Percentiles rank a stretch among this genome's conserved stretches.
These are phyloP conservation scores for Orbilia brochopaga DNA, from an alignment of 2,329 filamentous ascomycete genomes.

Conservation along the genomic window DNA sequence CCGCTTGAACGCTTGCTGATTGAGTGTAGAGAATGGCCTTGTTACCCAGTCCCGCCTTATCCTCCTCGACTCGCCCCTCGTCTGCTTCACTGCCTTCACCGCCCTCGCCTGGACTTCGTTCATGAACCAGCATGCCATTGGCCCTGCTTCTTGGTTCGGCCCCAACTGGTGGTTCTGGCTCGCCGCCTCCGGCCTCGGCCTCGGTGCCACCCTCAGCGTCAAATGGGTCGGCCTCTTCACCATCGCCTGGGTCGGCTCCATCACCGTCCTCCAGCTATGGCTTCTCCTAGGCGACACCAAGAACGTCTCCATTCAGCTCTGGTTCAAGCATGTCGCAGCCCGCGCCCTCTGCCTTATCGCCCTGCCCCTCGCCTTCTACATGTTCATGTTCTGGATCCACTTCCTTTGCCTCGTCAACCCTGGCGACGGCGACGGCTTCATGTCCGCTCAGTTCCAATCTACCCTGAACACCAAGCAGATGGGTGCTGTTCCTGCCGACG, in stretches of 20 bases:
- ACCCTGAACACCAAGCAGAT: conserved; percentile 96
- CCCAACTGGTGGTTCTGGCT: conserved; percentile 99
- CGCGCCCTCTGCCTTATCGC: conserved; percentile 89
- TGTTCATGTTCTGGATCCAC: conserved; percentile 96
- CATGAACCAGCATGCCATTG: conserved; percentile 94
- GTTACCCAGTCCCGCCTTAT: conserved; percentile 94
- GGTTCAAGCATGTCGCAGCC: conserved; percentile 92
- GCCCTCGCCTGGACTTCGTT: conserved; percentile 90
- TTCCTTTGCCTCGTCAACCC: conserved; percentile 92
- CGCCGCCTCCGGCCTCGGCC: conserved; percentile 78
- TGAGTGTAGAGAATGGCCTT: conserved; percentile 80
- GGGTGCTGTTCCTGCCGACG: conserved; percentile 91
- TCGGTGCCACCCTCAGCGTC: conserved; percentile 90
- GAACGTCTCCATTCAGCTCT: conserved; percentile 74
- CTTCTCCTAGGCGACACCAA: conserved; percentile 86
- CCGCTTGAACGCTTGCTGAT: conserved; percentile 55
- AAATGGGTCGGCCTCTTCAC: conserved; percentile 99
- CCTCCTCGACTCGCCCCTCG: conserved; percentile 90
- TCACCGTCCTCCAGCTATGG: conserved; percentile 94
- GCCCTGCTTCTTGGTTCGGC: conserved; percentile 83
- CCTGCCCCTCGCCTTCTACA: conserved; percentile 87
- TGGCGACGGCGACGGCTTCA: conserved; percentile 97
- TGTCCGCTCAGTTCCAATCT: conserved; percentile 98
- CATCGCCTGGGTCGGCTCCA: conserved; percentile 92
- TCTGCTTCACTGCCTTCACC: conserved; percentile 91